Percentiles rank a stretch among this genome's conserved stretches.
phyloP scores from a whole-genome alignment of 148 eudicot species.

The Camellia granthamiana region DNA sequence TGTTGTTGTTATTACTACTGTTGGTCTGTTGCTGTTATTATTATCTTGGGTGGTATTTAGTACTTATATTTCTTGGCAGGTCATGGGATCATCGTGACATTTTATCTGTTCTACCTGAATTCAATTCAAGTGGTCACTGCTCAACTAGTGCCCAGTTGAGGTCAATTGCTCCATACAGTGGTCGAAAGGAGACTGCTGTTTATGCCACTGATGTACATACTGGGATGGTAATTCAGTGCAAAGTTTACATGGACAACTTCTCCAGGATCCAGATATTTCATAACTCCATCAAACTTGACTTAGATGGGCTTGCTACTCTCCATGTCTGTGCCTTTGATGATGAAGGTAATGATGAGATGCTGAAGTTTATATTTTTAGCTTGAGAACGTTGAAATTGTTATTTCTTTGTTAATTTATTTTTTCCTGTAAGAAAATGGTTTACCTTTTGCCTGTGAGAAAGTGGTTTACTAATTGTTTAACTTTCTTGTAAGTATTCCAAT shows the following conservation, averaged over 20 bases:
- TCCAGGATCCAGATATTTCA: slow-evolving; percentile 88
- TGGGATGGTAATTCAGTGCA: slow-evolving; percentile 76
- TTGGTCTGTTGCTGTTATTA: slow-evolving; percentile 1
- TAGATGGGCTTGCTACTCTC: slow-evolving; percentile 89
- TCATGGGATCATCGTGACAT: slow-evolving; percentile 98
- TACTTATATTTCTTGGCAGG: slow-evolving; percentile 43
- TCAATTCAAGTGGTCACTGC: slow-evolving; percentile 66
- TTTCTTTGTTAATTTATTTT: neutral
- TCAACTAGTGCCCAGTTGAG: slow-evolving; percentile 85
- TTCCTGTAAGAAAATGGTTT: too few relatives aligned
- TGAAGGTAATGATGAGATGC: slow-evolving; percentile 53
- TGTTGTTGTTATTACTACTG: neutral
- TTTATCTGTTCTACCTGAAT: slow-evolving; percentile 73
- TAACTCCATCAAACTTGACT: slow-evolving; percentile 82
- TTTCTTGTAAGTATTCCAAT: too few relatives aligned
- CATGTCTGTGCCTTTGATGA: slow-evolving; percentile 83
- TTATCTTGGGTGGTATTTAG: neutral
- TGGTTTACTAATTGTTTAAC: too few relatives aligned
- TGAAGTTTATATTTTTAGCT: neutral
- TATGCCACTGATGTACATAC: slow-evolving; percentile 82
- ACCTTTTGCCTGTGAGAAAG: too few relatives aligned
- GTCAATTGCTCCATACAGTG: slow-evolving; percentile 81
- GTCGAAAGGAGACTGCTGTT: slow-evolving; percentile 90
- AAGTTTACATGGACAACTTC: slow-evolving; percentile 81
- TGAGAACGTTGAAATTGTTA: neutral